Conservation (phyloP, 2,329 filamentous ascomycete species). For the Zasmidium cellare region DNA sequence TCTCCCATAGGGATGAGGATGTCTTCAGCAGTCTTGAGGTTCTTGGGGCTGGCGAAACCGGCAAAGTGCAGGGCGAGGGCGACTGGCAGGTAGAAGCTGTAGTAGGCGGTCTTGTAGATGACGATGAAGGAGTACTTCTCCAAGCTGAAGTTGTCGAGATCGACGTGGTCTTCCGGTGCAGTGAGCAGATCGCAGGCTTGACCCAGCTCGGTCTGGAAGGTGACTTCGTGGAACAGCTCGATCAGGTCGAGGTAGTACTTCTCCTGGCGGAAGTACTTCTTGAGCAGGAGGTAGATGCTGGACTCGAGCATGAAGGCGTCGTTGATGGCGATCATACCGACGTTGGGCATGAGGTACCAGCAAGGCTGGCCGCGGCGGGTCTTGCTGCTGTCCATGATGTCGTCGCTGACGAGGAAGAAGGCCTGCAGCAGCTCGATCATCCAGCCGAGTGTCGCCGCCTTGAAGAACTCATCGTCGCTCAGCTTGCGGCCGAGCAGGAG, state of each 20-base stretch:
- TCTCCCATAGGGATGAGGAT: slow-evolving; percentile 97
- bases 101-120: slow-evolving; percentile 99
- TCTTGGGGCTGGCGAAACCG: slow-evolving; percentile 79
- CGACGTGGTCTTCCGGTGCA: slow-evolving; percentile 87
- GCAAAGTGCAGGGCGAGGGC: slow-evolving; percentile 85
- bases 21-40: slow-evolving; percentile 83
- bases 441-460: slow-evolving; percentile 88
- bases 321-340: slow-evolving; percentile 97
- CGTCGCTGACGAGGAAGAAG: slow-evolving; percentile 97
- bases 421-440: slow-evolving; percentile 97
- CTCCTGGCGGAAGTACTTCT: slow-evolving; percentile 89
- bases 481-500: slow-evolving; percentile 73
- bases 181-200: slow-evolving; percentile 94
- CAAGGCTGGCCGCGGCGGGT: slow-evolving; percentile 92
- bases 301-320: slow-evolving; percentile 95
- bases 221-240: slow-evolving; percentile 94
- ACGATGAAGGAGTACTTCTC: slow-evolving; percentile 98
- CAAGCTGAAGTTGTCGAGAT: slow-evolving; percentile 93
- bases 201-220: slow-evolving; percentile 91
- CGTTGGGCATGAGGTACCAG: slow-evolving; percentile 89
- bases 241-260: slow-evolving; percentile 86
- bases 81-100: slow-evolving; percentile 97
- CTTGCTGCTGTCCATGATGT: slow-evolving; percentile 97
- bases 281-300: slow-evolving; percentile 85
- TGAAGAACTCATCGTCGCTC: slow-evolving; percentile 80